Evolutionary conservation across 139 green algal genomes (phyloP).

Genomic region (Micractinium conductrix): DNA sequence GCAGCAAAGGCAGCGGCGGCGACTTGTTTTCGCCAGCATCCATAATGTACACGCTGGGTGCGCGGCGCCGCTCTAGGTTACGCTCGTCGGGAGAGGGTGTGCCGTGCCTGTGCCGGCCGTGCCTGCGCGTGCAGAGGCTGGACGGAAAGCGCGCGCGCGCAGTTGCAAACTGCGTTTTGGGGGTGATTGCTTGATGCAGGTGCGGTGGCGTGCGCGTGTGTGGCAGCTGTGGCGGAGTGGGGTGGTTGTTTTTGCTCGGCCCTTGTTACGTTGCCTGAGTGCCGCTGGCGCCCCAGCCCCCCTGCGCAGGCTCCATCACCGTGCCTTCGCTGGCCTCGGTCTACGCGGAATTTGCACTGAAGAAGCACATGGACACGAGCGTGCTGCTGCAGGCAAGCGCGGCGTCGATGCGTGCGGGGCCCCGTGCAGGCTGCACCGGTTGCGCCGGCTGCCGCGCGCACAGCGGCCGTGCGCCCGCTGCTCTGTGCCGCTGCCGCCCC

Average conservation of each 20-base stretch:
- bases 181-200: neutral
- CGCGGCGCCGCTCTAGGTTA: neutral
- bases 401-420: too few relatives aligned
- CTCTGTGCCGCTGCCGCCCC: too few relatives aligned
- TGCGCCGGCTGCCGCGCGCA: too few relatives aligned
- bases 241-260: neutral
- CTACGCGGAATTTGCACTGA: conserved; percentile 96
- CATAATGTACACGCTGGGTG: conserved; percentile 75
- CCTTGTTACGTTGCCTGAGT: neutral
- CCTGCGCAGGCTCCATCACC: conserved; percentile 67
- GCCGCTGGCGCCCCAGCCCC: too few relatives aligned
- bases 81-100: neutral
- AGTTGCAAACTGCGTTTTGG: neutral
- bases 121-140: too few relatives aligned
- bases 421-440: too few relatives aligned
- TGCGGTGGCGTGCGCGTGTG: neutral
- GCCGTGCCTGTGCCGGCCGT: neutral
- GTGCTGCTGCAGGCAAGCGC: conserved; percentile 92
- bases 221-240: neutral
- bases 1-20: conserved; percentile 28
- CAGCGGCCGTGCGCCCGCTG: too few relatives aligned
- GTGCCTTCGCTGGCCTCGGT: conserved; percentile 91
- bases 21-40: conserved; percentile 54
- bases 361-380: conserved; percentile 96
- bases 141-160: too few relatives aligned